Evolutionary conservation across 805 yeast species (phyloP).

Genomic region (Danielia oregonensis): DNA sequence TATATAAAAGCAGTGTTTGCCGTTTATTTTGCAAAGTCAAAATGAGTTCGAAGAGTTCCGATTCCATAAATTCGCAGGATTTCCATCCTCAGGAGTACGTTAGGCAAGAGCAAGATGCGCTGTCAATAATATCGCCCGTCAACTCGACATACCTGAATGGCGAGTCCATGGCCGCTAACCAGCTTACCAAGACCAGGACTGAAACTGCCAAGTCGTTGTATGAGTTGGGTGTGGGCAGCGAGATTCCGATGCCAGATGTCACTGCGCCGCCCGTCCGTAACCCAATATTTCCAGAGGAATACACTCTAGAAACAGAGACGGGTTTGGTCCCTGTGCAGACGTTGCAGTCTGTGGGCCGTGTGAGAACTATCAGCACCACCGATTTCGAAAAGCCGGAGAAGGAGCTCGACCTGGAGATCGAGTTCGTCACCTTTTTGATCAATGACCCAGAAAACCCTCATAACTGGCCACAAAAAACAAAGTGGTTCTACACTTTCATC

Average conservation of each 20-base stretch:
- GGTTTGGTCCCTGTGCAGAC: constrained; percentile 84
- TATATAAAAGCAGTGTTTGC: background rate
- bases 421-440: constrained; percentile 76
- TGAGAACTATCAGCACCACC: constrained; percentile 11
- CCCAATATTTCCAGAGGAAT: constrained; percentile 90
- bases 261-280: constrained; percentile 43
- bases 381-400: constrained; percentile 13
- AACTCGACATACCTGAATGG: constrained; percentile 1
- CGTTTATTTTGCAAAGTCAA: background rate
- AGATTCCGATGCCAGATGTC: constrained; percentile 52
- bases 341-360: constrained; percentile 63
- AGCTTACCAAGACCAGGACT: constrained; percentile 39
- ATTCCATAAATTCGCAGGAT: constrained; percentile 9
- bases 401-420: constrained; percentile 61
- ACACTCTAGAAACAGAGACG: constrained; percentile 80
- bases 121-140: constrained; percentile 1
- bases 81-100: constrained; percentile 10
- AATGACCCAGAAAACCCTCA: constrained; percentile 89
- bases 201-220: constrained; percentile 72
- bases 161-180: constrained; percentile 1
- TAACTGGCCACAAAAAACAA: constrained; percentile 61
- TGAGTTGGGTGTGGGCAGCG: constrained; percentile 57
- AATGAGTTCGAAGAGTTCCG: background rate
- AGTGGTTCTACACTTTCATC: constrained; percentile 66
- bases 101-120: background rate